Evolutionary conservation across 768 basidiomycete species (phyloP).

Genomic region (Cubamyces lactineus): DNA sequence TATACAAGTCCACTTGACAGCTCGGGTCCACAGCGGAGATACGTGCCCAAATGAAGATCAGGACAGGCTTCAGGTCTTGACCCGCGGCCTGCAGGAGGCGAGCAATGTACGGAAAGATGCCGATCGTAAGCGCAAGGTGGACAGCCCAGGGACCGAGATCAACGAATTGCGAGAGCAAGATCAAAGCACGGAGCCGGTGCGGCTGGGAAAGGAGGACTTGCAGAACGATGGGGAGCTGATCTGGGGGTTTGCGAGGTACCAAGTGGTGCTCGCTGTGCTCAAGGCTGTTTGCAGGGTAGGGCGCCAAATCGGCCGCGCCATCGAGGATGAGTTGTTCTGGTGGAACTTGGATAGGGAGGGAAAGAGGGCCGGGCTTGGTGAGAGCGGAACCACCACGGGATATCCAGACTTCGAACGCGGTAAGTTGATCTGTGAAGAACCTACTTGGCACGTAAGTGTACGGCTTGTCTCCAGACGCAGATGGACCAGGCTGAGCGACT

Average conservation of each 20-base stretch:
- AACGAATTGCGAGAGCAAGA: conserved; percentile 95
- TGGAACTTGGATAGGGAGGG: conserved; percentile 51
- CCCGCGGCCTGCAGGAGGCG: conserved; percentile 95
- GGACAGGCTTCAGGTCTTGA: conserved; percentile 92
- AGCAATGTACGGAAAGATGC: conserved; percentile 98
- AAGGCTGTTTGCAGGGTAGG: conserved; percentile 14
- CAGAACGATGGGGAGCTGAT: conserved; percentile 96
- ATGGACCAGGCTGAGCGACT: conserved; percentile 10
- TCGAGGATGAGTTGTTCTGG: conserved; percentile 11
- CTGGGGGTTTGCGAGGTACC: conserved; percentile 89
- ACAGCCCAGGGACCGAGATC: conserved; percentile 99
- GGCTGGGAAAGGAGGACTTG: conserved; percentile 97
- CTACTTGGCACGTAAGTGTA: conserved; percentile 82
- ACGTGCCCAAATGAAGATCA: conserved; percentile 99
- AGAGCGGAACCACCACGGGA: conserved; percentile 88
- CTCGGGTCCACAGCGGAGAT: conserved; percentile 95
- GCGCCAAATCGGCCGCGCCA: conserved; percentile 1
- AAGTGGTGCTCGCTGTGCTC: conserved; percentile 50
- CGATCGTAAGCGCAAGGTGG: conserved; percentile 91
- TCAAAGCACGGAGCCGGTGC: conserved; percentile 92
- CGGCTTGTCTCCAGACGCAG: conserved; percentile 45
- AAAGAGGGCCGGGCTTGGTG: conserved; percentile 74
- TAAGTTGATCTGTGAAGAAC: conserved; percentile 96
- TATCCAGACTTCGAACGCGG: conserved; percentile 98
- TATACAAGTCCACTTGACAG: conserved; percentile 88